Base-by-base conservation (phyloP, 2,329 filamentous ascomycete genomes). In the Exophiala viscosa region DNA sequence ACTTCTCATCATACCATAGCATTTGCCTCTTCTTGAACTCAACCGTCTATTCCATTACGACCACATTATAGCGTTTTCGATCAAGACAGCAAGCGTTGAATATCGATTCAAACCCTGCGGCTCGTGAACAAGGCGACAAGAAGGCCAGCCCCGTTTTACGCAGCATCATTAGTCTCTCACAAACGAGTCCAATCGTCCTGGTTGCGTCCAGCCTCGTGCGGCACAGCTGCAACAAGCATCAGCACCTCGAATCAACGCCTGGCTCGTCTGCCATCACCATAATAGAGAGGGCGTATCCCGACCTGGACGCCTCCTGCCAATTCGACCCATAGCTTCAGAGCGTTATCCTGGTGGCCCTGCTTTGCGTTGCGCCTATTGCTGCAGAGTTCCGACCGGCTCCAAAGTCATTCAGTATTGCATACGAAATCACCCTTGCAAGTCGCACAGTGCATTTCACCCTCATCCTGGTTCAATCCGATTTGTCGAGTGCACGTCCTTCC, bases 151-250 rank as follows among this genome's bases (percentile, higher is more conserved):
- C 23, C 23, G 8, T 28, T 42, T 31, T 23, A 18, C n/a, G 40
- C 40, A 28, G 18, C 40, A 42, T 42, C 40, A 28, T 17, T 42
- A 42, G 20, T 18, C 20, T 20, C 17, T 14, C 20, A 17, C 15
- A 42, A 42, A 23, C 20, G 40, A 42, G 40, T 42, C 40, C 40
- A 42, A 42, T 42, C 40, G 40, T n/a, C 39, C 23, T 13, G 7
- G 14, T 23, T 18, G 15, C 17, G 17, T 42, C 40, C 40, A 28
- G 40, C 40, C 40, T 23, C 9, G 17, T 42, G n/a, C n/a, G 10
- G 18, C 20, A 42, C 40, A n/a, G 3, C 20, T 42, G n/a, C 8
- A 20, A 28, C 13, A 49, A 31, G 39, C 36, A 18, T 49, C n/a
- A 42, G 10, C 34, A 47, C 36, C 44, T 38, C n/a, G 33, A 7